A percentile compares a stretch with the other conserved stretches of the same genome.
These are phyloP conservation scores for Stylosanthes scabra DNA, from an alignment of 331 rosid species.

Conservation along the genomic window DNA sequence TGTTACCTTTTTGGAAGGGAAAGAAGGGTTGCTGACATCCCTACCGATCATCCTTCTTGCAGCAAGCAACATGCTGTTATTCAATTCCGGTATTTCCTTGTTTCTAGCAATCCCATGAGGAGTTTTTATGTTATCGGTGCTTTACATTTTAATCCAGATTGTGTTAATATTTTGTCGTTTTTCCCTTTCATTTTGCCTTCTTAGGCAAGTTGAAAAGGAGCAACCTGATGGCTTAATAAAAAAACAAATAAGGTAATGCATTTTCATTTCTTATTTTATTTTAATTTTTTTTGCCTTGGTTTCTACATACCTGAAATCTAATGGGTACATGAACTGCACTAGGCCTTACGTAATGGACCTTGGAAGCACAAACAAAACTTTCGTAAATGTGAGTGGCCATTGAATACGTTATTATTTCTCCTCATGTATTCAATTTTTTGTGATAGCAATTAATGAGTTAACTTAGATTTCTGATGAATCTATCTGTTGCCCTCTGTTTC, in stretches of 20 bases:
- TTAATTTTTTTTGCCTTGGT: conserved; percentile 10
- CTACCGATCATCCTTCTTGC: conserved; percentile 99
- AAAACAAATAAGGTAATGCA: conserved; percentile 67
- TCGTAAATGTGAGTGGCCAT: conserved; percentile 70
- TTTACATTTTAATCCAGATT: conserved; percentile 7
- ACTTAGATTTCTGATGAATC: conserved; percentile 17
- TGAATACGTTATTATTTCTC: conserved; percentile 27
- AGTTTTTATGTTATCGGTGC: conserved; percentile 18
- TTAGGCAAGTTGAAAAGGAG: conserved; percentile 89
- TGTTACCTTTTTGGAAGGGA: conserved; percentile 98
- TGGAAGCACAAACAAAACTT: conserved; percentile 98
- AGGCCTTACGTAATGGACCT: conserved; percentile 99
- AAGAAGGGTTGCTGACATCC: conserved; percentile 95
- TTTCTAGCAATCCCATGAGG: conserved; percentile 12
- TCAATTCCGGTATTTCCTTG: conserved; percentile 76
- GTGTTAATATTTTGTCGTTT: neutral
- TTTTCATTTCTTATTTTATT: conserved; percentile 7
- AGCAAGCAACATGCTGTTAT: conserved; percentile 99
- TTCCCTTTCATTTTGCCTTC: neutral
- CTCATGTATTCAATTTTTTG: conserved; percentile 18
- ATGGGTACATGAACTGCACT: conserved; percentile 30
- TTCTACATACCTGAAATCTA: conserved; percentile 33
- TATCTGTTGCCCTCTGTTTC: conserved; percentile 31
- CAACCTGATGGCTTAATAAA: conserved; percentile 72
- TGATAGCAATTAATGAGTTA: conserved; percentile 12